phyloP scores from a whole-genome alignment of 306 rosid species.

The Quercus agrifolia region DNA sequence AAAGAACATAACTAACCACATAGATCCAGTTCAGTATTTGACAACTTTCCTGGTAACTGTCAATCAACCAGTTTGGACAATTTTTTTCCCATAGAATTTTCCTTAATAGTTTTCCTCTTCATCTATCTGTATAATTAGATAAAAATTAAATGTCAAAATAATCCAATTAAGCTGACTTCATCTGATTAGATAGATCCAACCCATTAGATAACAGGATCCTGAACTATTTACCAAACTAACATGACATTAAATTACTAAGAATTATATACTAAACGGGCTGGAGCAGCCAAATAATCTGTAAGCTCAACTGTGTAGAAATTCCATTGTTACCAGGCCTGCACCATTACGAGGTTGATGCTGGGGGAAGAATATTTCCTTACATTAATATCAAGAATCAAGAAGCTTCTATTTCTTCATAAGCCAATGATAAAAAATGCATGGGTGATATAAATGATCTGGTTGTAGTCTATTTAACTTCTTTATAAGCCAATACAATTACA shows the following conservation, averaged over 20 bases:
- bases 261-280: not conserved
- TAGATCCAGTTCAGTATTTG: not conserved
- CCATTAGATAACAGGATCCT: not conserved
- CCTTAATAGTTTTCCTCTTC: too few relatives aligned
- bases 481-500: not conserved
- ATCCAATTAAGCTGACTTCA: not conserved
- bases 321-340: not conserved
- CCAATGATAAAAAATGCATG: not conserved
- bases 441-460: not conserved
- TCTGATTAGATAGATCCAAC: not conserved
- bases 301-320: too few relatives aligned
- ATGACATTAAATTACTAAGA: not conserved
- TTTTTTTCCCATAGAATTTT: not conserved
- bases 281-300: too few relatives aligned
- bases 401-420: not conserved
- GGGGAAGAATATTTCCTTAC: not conserved
- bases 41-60: not conserved
- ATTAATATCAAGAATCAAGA: not conserved
- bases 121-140: too few relatives aligned
- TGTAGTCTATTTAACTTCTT: not conserved
- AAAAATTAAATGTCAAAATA: too few relatives aligned
- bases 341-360: not conserved
- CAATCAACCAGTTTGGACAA: not conserved
- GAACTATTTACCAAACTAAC: not conserved
- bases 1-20: not conserved